Percentiles rank a stretch among this genome's conserved stretches.
phyloP scores from a whole-genome alignment of 805 yeast genomes.

The Pichia thaimueangensis region DNA sequence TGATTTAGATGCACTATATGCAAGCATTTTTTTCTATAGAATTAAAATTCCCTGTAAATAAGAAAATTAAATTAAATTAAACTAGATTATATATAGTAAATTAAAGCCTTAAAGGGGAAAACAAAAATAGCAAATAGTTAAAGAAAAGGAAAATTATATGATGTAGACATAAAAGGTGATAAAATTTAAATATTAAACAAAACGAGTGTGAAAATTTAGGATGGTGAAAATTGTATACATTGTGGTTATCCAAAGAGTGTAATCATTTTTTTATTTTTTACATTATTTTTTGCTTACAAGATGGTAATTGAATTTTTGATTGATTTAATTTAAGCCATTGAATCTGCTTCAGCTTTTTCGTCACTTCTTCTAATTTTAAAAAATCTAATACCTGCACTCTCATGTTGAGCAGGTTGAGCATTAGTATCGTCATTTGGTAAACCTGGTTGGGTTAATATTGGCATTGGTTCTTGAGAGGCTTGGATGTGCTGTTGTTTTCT shows the following conservation, averaged over 20 bases:
- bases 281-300: too few species aligned
- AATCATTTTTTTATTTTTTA: too few species aligned
- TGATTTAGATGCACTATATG: neutral
- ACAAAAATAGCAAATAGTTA: too few species aligned
- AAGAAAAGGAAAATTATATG: too few species aligned
- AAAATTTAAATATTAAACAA: neutral
- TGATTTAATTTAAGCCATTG: conserved; percentile 18
- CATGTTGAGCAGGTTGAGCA: conserved; percentile 31
- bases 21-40: neutral
- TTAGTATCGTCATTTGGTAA: conserved; percentile 3
- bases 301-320: too few species aligned
- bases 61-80: neutral
- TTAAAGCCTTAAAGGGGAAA: neutral
- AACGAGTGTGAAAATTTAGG: neutral
- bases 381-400: conserved; percentile 60
- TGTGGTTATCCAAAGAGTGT: too few species aligned
- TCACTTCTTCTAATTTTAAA: conserved; percentile 62
- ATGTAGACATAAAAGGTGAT: neutral
- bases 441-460: conserved; percentile 20
- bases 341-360: conserved; percentile 36
- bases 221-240: too few species aligned
- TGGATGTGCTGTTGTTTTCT: neutral
- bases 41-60: neutral
- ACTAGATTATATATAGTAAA: too few species aligned
- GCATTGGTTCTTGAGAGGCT: conserved; percentile 8